phyloP scores from a whole-genome alignment of 1,284 basidiomycete species.

The Laetiporus sulphureus region DNA sequence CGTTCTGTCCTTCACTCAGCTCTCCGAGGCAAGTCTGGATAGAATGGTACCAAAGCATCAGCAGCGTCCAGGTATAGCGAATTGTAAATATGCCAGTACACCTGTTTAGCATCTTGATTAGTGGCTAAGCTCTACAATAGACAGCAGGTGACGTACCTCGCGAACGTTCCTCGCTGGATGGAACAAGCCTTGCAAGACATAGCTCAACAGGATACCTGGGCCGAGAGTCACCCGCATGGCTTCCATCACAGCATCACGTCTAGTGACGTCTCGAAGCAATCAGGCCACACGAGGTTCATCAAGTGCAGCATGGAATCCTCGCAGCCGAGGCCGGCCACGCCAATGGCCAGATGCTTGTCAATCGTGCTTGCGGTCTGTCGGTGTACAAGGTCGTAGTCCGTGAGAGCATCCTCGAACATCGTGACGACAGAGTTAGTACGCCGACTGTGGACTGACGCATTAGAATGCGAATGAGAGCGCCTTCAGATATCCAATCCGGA shows the following conservation, averaged over 20 bases:
- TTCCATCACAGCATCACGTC: slow-evolving; percentile 98
- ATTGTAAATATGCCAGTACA: slow-evolving; percentile 92
- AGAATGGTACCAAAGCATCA: slow-evolving; percentile 92
- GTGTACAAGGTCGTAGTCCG: slow-evolving; percentile 97
- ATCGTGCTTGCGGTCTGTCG: slow-evolving; percentile 98
- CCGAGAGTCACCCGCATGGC: slow-evolving; percentile 95
- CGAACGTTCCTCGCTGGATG: slow-evolving; percentile 95
- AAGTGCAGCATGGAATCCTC: slow-evolving; percentile 97
- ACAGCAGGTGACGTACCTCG: slow-evolving; percentile 49
- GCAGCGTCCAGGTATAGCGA: slow-evolving; percentile 83
- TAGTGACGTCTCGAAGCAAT: slow-evolving; percentile 96
- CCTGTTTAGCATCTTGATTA: too few relatives aligned
- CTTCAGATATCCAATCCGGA: slow-evolving; percentile 98
- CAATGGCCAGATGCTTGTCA: slow-evolving; percentile 96
- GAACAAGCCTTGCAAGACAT: slow-evolving; percentile 89
- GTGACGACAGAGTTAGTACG: slow-evolving; percentile 99
- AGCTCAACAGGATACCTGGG: slow-evolving; percentile 87
- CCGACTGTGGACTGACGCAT: slow-evolving; percentile 99
- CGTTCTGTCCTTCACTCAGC: slow-evolving; percentile 82
- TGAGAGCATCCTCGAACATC: slow-evolving; percentile 96
- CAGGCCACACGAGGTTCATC: slow-evolving; percentile 99
- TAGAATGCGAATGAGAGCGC: slow-evolving; percentile 98
- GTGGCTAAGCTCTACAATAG: too few relatives aligned
- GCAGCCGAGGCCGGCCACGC: slow-evolving; percentile 93
- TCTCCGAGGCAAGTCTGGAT: slow-evolving; percentile 87